Evolutionary conservation across 2,329 filamentous ascomycete genomes (phyloP).

Genomic region (Fusarium cyanostomum): DNA sequence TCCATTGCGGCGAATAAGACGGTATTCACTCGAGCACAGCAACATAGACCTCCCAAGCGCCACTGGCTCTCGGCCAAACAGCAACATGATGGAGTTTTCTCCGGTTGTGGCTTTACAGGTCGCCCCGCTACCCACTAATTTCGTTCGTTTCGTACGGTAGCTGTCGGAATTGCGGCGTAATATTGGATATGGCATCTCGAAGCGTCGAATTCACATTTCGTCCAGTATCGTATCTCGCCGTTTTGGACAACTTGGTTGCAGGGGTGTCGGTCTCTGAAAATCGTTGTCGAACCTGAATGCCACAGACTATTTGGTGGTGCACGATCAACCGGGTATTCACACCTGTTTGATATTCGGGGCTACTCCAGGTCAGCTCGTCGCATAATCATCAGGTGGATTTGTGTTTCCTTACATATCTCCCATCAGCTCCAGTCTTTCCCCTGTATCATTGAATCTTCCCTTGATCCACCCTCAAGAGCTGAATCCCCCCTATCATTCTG

Average conservation of each 20-base stretch:
- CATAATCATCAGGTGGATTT: constrained; percentile 33
- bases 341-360: constrained; percentile 19
- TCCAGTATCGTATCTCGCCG: background rate
- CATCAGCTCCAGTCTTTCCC: constrained; percentile 39
- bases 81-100: background rate
- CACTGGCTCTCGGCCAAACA: background rate
- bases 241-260: background rate
- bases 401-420: constrained; percentile 43
- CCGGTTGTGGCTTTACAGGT: background rate
- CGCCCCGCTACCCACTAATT: background rate
- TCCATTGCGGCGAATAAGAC: background rate
- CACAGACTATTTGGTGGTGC: constrained; percentile 1
- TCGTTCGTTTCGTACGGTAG: constrained; percentile 1
- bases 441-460: constrained; percentile 28
- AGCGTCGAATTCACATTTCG: background rate
- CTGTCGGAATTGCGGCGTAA: background rate
- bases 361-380: constrained; percentile 20
- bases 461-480: constrained; percentile 33
- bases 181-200: background rate
- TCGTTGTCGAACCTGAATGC: background rate
- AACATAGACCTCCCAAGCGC: background rate
- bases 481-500: constrained; percentile 15
- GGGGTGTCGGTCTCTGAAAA: background rate
- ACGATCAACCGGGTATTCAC: constrained; percentile 16
- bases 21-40: constrained; percentile 4